Evolutionary conservation across 768 basidiomycete genomes (phyloP), one percentile per base, ranked within the genome.

Genomic region (Podaxis rugospora): DNA sequence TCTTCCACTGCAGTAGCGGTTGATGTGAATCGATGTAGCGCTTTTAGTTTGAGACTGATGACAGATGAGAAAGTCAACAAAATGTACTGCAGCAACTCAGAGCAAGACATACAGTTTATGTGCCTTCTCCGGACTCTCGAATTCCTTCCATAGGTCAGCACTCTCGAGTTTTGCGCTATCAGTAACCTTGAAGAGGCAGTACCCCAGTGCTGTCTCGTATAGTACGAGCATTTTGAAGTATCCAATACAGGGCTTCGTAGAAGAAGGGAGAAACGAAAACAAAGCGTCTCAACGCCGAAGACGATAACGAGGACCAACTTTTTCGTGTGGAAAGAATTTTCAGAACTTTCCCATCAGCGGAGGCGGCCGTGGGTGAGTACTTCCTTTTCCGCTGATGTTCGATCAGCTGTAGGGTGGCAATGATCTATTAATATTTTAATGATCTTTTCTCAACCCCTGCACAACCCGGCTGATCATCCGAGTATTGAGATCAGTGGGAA

Each of bases 1-100:
- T 99, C 97, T 76, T 98, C 97, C 10, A 99, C 96, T 21, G 97
- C 97, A 11, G 88, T 88, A 25, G 94, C 97, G 14, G 97, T 99
- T 36, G 95, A 96, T 21, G 90, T 90, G 75, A 99, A 99, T 55
- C 94, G 91, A 77, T 99, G 97, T 53, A 98, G 78, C 37, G 94
- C 93, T 74, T 95, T 94, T 59, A 99, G 79, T 75, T 96, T 97
- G 62, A 99, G 79, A 58, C 96, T 98, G 52, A 57, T 18, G 14
- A 5, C 10, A 62, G 35, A 23, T 11, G 60, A 67, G 59, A 53
- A 50, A 57, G 35, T 53, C 16, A 57, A 64, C 28, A 56, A 64
- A 46, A 23, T 14, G 27, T 28, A 32, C 11, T n/a, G 35, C 11
- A 21, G 4, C 21, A 35, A 28, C 40, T 23, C 10, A 56, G 51